Evolutionary conservation across 805 yeast species (phyloP).

Genomic region (Pichia thaimueangensis): DNA sequence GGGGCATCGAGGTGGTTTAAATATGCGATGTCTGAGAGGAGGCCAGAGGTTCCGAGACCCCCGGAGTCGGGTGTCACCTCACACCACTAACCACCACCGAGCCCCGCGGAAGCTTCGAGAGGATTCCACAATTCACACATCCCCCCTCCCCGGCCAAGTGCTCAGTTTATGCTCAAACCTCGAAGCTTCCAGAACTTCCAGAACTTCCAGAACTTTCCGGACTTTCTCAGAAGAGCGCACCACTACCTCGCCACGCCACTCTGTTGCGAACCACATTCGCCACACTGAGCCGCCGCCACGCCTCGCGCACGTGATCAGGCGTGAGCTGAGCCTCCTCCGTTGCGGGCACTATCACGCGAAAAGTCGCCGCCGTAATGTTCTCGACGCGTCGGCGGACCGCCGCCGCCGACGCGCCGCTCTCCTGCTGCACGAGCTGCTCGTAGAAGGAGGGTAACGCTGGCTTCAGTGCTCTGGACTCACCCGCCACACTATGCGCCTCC

Average conservation of each 20-base stretch:
- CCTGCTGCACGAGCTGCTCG: slow-evolving; percentile 8
- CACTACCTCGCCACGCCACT: background rate
- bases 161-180: too few relatives aligned
- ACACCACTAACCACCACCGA: background rate
- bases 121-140: too few relatives aligned
- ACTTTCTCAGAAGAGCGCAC: background rate
- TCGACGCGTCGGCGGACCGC: slow-evolving; percentile 5
- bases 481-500: slow-evolving; percentile 27
- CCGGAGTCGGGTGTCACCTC: too few relatives aligned
- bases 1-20: background rate
- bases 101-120: background rate
- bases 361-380: too few relatives aligned
- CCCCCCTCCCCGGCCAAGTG: too few relatives aligned
- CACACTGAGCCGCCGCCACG: slow-evolving; percentile 5
- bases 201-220: background rate
- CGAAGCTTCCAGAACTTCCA: background rate
- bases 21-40: too few relatives aligned
- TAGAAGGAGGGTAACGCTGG: slow-evolving; percentile 21
- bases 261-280: background rate
- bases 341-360: slow-evolving; percentile 16
- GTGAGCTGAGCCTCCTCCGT: slow-evolving; percentile 49
- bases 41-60: too few relatives aligned
- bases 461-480: slow-evolving; percentile 18
- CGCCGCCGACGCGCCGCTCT: slow-evolving; percentile 3
- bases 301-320: slow-evolving; percentile 67